Base-by-base conservation (phyloP, 257 asterid genomes). In the Solanum tarijense region DNA sequence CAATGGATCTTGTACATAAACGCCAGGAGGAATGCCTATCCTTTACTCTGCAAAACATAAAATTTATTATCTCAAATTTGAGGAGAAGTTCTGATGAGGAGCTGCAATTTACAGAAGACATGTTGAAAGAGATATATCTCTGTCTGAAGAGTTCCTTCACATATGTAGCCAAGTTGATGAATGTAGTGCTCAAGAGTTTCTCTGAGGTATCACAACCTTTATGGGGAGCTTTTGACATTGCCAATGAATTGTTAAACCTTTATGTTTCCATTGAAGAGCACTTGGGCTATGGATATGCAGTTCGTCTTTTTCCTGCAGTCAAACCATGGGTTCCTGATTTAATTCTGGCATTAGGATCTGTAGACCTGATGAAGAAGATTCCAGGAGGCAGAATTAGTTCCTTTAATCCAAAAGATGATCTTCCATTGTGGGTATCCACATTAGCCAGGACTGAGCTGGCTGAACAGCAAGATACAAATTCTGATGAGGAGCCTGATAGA, bases 261-360 rank as follows among this genome's bases (percentile, higher is more conserved):
- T 72, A 93, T 46, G 93, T 91, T 87, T 90, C 95, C 23, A 91
- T 95, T 41, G 99, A 97, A 92, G 93, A 93, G 93, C 85, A 90
- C 89, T 86, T 96, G 46, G 98, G 99, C 41, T 89, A 89, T 18
- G 86, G 93, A 89, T 90, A 89, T 69, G 98, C 98, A 38, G 87
- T 92, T 89, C 98, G 95, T 73, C 88, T 96, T 65, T 55, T 89
- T 75, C 58, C 93, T 84, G 92, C 93, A 29, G 91, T 91, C 86
- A 93, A 92, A 92, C 95, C 93, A 86, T 96, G 99, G 98, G 78
- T 93, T 82, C 97, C 99, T 60, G 99, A 97, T 92, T 89, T 97
- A 87, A 90, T 95, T 85, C 89, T 97, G 76, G 96, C 98, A 58
- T 74, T 96, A 83, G 99, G 98, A 87, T 94, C 95, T 81, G 6